Evolutionary conservation across 495 filamentous ascomycete genomes (phyloP).

Genomic region (Penicillium psychrofluorescens): DNA sequence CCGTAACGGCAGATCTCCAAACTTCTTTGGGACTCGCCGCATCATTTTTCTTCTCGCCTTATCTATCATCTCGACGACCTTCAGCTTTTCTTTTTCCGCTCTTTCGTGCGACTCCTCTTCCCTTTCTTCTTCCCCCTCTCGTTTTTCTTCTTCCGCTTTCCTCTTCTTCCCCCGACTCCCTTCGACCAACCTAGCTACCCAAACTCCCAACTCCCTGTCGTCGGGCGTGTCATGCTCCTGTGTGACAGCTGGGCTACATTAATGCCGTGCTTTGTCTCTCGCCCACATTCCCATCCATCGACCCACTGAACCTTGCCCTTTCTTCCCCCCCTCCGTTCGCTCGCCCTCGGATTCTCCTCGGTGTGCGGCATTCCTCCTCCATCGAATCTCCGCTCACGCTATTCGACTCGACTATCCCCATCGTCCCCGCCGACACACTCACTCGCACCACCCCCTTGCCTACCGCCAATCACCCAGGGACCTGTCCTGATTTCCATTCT

Average conservation of each 20-base stretch:
- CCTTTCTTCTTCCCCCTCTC: conserved; percentile 3
- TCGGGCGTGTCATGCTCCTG: conserved; percentile 34
- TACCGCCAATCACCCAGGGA: conserved; percentile 28
- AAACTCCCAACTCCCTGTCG: conserved; percentile 10
- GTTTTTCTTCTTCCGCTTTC: conserved; percentile 6
- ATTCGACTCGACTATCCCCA: conserved; percentile 26
- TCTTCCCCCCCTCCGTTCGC: too few relatives aligned
- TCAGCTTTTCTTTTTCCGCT: conserved; percentile 9
- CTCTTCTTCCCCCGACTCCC: conserved; percentile 8
- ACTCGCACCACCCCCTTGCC: conserved; percentile 29
- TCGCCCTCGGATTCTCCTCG: conserved; percentile 20
- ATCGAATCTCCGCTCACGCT: too few relatives aligned
- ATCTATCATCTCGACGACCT: conserved; percentile 22
- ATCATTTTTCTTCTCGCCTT: conserved; percentile 16
- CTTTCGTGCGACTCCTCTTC: not conserved
- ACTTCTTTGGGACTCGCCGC: conserved; percentile 1
- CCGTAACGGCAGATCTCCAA: conserved; percentile 13
- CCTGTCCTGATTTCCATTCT: conserved; percentile 20
- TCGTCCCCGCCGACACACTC: conserved; percentile 3
- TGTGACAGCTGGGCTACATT: conserved; percentile 39
- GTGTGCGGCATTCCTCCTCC: conserved; percentile 20
- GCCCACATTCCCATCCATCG: conserved; percentile 33
- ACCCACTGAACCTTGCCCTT: conserved; percentile 20
- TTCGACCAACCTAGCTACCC: conserved; percentile 3
- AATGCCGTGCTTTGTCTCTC: conserved; percentile 37